phyloP scores from a whole-genome alignment of 768 basidiomycete species.

The Wakefieldia striispora region DNA sequence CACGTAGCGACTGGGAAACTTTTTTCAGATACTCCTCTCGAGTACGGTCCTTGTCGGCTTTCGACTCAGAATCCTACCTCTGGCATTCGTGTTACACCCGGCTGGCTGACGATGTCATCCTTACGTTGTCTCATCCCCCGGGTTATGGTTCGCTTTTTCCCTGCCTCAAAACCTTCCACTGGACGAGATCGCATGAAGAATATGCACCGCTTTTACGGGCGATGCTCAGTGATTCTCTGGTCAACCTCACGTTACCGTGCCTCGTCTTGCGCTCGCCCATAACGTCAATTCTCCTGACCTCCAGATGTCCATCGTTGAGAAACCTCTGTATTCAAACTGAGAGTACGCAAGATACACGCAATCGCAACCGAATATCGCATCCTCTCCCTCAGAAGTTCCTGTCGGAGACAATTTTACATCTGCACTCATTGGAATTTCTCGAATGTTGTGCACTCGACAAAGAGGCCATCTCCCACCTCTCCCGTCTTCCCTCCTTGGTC shows the following conservation, averaged over 20 bases:
- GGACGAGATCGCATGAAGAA: slow-evolving; percentile 13
- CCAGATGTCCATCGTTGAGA: slow-evolving; percentile 21
- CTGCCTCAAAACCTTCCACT: slow-evolving; percentile 18
- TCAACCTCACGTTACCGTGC: slow-evolving; percentile 8
- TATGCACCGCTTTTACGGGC: slow-evolving; percentile 19
- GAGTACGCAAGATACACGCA: too few species aligned
- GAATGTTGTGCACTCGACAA: slow-evolving; percentile 20
- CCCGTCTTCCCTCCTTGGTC: slow-evolving; percentile 17
- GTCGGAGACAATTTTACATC: slow-evolving; percentile 18
- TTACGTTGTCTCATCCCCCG: slow-evolving; percentile 26
- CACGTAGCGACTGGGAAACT: slow-evolving; percentile 25
- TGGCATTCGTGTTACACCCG: background rate
- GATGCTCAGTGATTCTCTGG: slow-evolving; percentile 23
- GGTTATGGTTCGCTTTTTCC: slow-evolving; percentile 20
- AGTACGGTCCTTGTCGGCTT: slow-evolving; percentile 14
- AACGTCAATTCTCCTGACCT: slow-evolving; percentile 17
- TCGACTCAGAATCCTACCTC: background rate
- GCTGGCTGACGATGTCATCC: slow-evolving; percentile 22
- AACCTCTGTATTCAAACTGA: slow-evolving; percentile 3
- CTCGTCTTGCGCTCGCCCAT: slow-evolving; percentile 14
- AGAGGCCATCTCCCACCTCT: slow-evolving; percentile 16
- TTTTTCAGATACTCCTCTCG: slow-evolving; percentile 28
- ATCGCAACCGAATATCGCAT: too few species aligned
- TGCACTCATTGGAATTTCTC: slow-evolving; percentile 17
- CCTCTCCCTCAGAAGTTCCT: slow-evolving; percentile 11